Base-by-base conservation (phyloP, 129 eudicot species). In the Chrysanthemum makinoi region DNA sequence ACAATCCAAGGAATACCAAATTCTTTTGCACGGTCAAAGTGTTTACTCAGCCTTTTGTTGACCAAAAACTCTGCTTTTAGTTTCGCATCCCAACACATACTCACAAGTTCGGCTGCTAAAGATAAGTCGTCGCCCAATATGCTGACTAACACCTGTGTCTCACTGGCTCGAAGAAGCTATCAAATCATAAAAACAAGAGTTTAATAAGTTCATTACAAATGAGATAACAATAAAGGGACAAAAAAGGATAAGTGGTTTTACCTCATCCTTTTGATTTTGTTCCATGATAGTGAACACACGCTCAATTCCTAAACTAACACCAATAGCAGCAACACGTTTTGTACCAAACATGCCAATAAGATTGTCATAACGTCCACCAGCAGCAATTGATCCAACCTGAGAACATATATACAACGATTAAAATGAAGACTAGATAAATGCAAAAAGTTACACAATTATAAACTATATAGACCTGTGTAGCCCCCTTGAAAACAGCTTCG, bases 341-440 rank as follows among this genome's bases (percentile, higher is more conserved):
- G 85, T 72, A n/a, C 96, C 89, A 80, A 91, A 91, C 91, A 86
- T 88, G 50, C 87, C 91, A 53, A 91, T 91, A 14, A 91, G 89
- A 65, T 86, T 86, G 73, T 91, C 98, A 59, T 88, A 91, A 46
- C 96, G 96, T 17, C 97, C 97, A 66, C 97, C 97, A 20, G 97
- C 96, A 72, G 96, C 97, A 81, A 91, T 91, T 44, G 98, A 88
- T 52, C 98, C 98, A 71, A 88, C 88, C 95, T 88, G 83, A 52
- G 24, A 17, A 56, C 52, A 13, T n/a, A n/a, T 50, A 28, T 6
- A 15, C 7, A 39, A 63, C 13, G 0, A 22, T 62, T 58, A 16
- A 17, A 48, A 50, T 33, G 2, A 17, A 11, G 15, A 5, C 26
- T 11, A 57, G 14, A 62, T 73, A 33, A 11, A 24, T 16, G 4